Evolutionary conservation across 1,284 basidiomycete species (phyloP), one percentile per base, ranked within the genome.

Genomic region (Malassezia pachydermatis): DNA sequence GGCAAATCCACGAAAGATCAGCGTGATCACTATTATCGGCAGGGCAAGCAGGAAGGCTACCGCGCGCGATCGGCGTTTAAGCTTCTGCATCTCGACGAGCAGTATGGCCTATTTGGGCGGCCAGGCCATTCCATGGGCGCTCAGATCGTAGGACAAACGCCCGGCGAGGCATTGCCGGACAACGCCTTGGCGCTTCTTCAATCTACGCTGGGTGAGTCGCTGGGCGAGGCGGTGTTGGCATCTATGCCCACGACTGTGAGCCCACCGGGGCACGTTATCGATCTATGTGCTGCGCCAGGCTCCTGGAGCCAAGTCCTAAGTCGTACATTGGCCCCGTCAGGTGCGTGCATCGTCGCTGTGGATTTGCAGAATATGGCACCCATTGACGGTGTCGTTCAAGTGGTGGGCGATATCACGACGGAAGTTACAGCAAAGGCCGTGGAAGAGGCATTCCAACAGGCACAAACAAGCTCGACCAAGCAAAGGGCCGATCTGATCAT

Each of bases 331-430:
- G 35, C 65, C 1, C 42, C 51, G 1, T 51, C 54, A 8, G 61
- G 49, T 14, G 54, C 56, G 1, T 53, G 57, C 29, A 76, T 79
- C 33, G 77, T 80, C 8, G 76, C 77, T 4, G 73, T 79, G 10
- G 78, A 80, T 59, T 63, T 80, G 24, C 78, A 79, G 59, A 75
- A 77, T 5, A 80, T 80, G 78, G 78, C 78, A 0, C 78, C 78
- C 0, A 56, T 80, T 1, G 70, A 75, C 1, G 75, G 76, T 33
- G 76, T 79, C 3, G 75, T 75, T 0, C 75, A 76, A 30, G 72
- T 80, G 4, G 74, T 76, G 48, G 77, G 77, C 33, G 78, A 80
- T 54, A 79, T 80, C 59, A 80, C 78, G 0, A 70, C 75, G 4
- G 73, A 75, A 0, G 72, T 73, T 9, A 79, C 78, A 0, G 75